phyloP scores from a whole-genome alignment of 768 basidiomycete species.

The Naganishia friedmannii region DNA sequence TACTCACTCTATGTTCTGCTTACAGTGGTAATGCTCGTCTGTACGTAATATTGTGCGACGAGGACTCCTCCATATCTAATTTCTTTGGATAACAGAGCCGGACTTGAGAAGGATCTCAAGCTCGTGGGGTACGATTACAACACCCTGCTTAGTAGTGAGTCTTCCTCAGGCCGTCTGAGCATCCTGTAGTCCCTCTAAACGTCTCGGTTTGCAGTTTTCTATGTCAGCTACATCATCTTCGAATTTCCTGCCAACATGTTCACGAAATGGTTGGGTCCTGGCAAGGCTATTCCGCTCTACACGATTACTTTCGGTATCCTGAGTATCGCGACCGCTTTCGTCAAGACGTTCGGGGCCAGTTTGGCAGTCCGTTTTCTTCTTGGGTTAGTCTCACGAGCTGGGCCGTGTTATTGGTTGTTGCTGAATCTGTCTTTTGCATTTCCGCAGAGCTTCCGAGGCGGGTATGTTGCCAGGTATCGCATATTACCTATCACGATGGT shows the following conservation, averaged over 20 bases:
- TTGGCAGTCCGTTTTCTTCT: conserved; percentile 29
- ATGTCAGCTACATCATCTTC: conserved; percentile 23
- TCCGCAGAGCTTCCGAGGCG: conserved; percentile 27
- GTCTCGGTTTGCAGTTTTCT: conserved; percentile 13
- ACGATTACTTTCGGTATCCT: conserved; percentile 30
- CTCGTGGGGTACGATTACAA: conserved; percentile 36
- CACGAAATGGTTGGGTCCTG: conserved; percentile 30
- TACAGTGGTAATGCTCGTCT: conserved; percentile 17
- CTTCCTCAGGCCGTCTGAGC: background rate
- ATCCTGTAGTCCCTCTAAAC: background rate
- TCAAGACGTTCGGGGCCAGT: conserved; percentile 22
- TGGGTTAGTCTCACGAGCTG: conserved; percentile 23
- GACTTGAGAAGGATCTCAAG: conserved; percentile 39
- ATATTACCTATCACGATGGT: conserved; percentile 30
- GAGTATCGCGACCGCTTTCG: conserved; percentile 29
- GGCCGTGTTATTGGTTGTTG: too few relatives aligned
- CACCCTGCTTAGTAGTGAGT: conserved; percentile 28
- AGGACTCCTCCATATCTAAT: background rate
- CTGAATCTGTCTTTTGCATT: too few relatives aligned
- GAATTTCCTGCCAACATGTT: conserved; percentile 30
- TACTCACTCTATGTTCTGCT: background rate
- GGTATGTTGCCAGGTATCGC: conserved; percentile 31
- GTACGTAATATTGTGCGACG: background rate
- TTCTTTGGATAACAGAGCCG: conserved; percentile 23
- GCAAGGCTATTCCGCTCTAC: conserved; percentile 27